Evolutionary conservation across 2,329 filamentous ascomycete genomes (phyloP).

Genomic region (Rhytidhysteron rufulum): DNA sequence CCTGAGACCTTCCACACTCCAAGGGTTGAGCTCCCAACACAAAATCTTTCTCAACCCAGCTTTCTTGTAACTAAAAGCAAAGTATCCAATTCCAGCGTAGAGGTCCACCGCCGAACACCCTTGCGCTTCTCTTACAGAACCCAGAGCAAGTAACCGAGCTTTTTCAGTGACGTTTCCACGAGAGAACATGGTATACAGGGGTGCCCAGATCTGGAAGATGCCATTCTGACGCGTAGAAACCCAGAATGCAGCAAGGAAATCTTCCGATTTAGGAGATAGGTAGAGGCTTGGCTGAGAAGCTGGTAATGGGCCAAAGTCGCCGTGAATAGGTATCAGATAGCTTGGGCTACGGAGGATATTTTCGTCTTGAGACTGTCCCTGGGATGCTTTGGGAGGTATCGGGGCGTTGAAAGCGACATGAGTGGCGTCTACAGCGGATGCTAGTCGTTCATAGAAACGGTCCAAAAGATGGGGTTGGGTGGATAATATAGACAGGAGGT

Average conservation of each 20-base stretch:
- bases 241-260: slow-evolving; percentile 73
- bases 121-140: slow-evolving; percentile 29
- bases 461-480: slow-evolving; percentile 23
- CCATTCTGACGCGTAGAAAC: slow-evolving; percentile 69
- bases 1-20: slow-evolving; percentile 44
- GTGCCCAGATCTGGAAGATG: slow-evolving; percentile 81
- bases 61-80: slow-evolving; percentile 76
- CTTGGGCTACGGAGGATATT: slow-evolving; percentile 73
- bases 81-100: slow-evolving; percentile 93
- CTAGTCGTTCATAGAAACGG: slow-evolving; percentile 24
- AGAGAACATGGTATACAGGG: slow-evolving; percentile 90
- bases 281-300: slow-evolving; percentile 11
- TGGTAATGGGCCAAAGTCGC: slow-evolving; percentile 63
- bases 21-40: slow-evolving; percentile 80
- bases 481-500: slow-evolving; percentile 18
- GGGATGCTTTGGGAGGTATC: slow-evolving; percentile 39
- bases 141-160: slow-evolving; percentile 60
- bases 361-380: slow-evolving; percentile 9
- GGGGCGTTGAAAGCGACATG: slow-evolving; percentile 59
- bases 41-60: slow-evolving; percentile 67
- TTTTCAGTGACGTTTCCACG: slow-evolving; percentile 90
- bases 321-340: slow-evolving; percentile 65
- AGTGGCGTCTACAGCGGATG: slow-evolving; percentile 43
- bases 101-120: slow-evolving; percentile 60
- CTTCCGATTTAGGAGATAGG: slow-evolving; percentile 30